Evolutionary conservation across 2,329 filamentous ascomycete genomes (phyloP), one percentile per base, ranked within the genome.

Genomic region (Metarhizium robertsii): DNA sequence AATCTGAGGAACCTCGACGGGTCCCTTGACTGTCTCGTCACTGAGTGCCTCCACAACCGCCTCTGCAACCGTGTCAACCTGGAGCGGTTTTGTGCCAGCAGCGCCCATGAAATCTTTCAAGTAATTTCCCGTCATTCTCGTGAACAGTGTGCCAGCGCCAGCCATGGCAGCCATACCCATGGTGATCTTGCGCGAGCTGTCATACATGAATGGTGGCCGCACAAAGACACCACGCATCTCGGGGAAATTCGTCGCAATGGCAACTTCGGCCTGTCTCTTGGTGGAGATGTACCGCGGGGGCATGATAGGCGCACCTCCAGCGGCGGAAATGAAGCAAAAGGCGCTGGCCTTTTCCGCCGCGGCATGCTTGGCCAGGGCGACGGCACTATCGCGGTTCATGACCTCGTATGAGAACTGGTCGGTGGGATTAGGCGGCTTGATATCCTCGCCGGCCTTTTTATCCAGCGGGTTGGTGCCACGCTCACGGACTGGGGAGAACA

Each of bases 331-430:
- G 75, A 90, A 97, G 57, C 87, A 84, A 68, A 96, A 96, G 0
- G 85, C 83, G 18, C 78, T 73, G 14, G 86, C 85, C 40, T 83
- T 78, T 57, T 83, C 81, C 38, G 74, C 74, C 30, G 79, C 79
- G 2, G 91, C 85, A 67, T 92, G 88, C 65, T 86, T 84, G 14
- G 92, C 94, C 14, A 96, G 79, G 54, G 86, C 81, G 58, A 97
- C 83, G 50, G 92, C 92, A 74, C 77, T 83, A 73, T 97, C 92
- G 56, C 94, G 83, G 74, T 99, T 99, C 90, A 99, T 96, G 58
- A 91, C 79, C 75, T 97, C 94, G 75, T 99, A 99, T 18, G 92
- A 96, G 64, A 96, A 78, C 72, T 94, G 88, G 30, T 85, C 85
- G 62, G 85, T 84, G 49, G 76, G 80, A 69, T 88, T 85, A 53